Base-by-base conservation (phyloP, 2,329 filamentous ascomycete genomes). In the Phaeophleospora eucalypticola region DNA sequence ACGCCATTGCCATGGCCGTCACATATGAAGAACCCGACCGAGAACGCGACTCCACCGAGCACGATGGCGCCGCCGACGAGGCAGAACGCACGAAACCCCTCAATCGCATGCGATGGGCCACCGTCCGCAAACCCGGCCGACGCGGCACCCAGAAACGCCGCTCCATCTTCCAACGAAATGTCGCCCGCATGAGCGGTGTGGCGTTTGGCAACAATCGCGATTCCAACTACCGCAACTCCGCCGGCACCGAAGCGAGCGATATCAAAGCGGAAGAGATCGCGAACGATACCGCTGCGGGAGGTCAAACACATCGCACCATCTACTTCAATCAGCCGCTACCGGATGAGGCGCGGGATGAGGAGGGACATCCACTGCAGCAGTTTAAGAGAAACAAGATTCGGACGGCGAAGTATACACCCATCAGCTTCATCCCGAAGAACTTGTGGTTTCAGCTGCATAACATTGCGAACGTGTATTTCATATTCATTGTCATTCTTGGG, bases 401-500 rank as follows among this genome's bases (percentile, higher is more conserved):
- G 59, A 98, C 93, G 2, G 88, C 93, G 49, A 98, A 97, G 71
- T 98, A 98, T 69, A 98, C 93, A 6, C 86, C 94, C 7, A 70
- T 98, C 54, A 95, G 87, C 50, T 98, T 98, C 70, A 69, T 98
- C 20, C 93, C 93, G 12, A 97, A 97, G 74, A 97, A 98, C 70
- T 66, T 98, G 63, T 98, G 85, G 82, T 88, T 95, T 56, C 94
- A 98, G 69, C 97, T 98, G 65, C 91, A 98, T 71, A 97, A 97
- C 65, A 86, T 98, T 62, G 93, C 93, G 64, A 98, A 98, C 68
- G 85, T 97, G 44, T 98, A 97, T 72, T 98, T 98, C 78, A 76
- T 97, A 59, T 96, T 97, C 71, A 80, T 91, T 61, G 90, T 96
- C 65, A 95, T 98, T 64, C 79, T 98, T 50, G 84, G 85, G 63